Conservation (phyloP, 768 basidiomycete genomes). For the Mrakia blollopis region DNA sequence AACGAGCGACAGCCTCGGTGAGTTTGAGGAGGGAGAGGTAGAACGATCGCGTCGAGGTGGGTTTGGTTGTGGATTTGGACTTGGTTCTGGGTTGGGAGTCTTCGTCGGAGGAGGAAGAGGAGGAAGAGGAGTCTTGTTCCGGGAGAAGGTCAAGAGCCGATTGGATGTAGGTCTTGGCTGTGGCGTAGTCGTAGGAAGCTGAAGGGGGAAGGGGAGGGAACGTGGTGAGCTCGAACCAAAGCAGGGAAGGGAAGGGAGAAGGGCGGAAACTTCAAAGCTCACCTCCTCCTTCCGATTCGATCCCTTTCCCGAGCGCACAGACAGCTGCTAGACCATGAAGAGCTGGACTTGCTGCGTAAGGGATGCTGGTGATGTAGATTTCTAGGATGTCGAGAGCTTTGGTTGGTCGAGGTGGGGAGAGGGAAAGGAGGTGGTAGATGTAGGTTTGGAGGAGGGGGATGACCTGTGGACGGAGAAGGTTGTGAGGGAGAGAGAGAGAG, state of each 20-base stretch:
- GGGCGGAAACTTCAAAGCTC: not conserved
- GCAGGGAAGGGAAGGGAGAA: not conserved
- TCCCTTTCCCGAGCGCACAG: not conserved
- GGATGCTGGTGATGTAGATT: conserved; percentile 13
- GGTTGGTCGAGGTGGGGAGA: not conserved
- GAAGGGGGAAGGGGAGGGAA: not conserved
- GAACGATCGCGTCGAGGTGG: not conserved
- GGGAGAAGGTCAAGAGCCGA: not conserved
- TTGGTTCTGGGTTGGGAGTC: not conserved
- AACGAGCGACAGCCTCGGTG: not conserved
- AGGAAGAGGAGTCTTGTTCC: too few species aligned
- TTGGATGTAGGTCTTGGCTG: not conserved
- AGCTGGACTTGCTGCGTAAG: conserved; percentile 14
- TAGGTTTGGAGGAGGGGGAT: conserved; percentile 14
- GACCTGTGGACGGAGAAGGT: too few species aligned
- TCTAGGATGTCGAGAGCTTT: conserved; percentile 13
- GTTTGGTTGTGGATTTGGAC: too few species aligned
- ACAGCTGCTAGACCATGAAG: conserved; percentile 15
- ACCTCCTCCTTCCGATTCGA: not conserved
- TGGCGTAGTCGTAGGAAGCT: not conserved
- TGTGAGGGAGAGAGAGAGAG: too few species aligned
- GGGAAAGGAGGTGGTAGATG: conserved; percentile 5
- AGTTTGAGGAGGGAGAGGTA: conserved; percentile 1
- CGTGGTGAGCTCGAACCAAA: not conserved
- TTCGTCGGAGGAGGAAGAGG: not conserved